Evolutionary conservation across 179 eudicot genomes (phyloP).

Genomic region (Silene coronaria): DNA sequence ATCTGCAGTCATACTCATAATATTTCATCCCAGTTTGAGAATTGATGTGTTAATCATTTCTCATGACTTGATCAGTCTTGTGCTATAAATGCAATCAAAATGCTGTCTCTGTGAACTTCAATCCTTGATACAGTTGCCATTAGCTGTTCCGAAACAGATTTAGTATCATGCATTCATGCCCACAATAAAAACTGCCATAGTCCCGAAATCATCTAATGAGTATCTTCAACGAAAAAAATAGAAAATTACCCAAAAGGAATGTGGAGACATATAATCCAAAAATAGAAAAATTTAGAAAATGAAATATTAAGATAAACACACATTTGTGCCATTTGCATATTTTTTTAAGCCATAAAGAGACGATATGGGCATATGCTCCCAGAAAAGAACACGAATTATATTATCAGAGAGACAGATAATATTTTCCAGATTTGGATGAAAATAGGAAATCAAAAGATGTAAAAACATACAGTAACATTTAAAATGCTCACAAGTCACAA

Average conservation of each 20-base stretch:
- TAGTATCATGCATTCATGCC: not conserved
- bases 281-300: not conserved
- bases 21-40: not conserved
- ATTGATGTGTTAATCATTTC: not conserved
- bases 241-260: not conserved
- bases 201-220: not conserved
- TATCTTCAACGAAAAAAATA: not conserved
- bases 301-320: not conserved
- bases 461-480: not conserved
- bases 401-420: conserved; percentile 15
- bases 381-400: conserved; percentile 2
- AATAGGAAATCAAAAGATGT: not conserved
- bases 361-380: conserved; percentile 5
- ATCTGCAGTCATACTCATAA: not conserved
- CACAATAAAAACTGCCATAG: not conserved
- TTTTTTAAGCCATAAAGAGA: not conserved
- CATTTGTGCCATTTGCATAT: not conserved
- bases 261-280: not conserved
- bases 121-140: not conserved
- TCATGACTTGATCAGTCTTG: not conserved
- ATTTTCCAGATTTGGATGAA: conserved; percentile 13
- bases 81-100: not conserved
- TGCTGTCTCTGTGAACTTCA: not conserved
- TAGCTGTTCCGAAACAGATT: not conserved
- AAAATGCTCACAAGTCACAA: not conserved